phyloP scores from a whole-genome alignment of 768 basidiomycete species.

The Clathrus columnatus region DNA sequence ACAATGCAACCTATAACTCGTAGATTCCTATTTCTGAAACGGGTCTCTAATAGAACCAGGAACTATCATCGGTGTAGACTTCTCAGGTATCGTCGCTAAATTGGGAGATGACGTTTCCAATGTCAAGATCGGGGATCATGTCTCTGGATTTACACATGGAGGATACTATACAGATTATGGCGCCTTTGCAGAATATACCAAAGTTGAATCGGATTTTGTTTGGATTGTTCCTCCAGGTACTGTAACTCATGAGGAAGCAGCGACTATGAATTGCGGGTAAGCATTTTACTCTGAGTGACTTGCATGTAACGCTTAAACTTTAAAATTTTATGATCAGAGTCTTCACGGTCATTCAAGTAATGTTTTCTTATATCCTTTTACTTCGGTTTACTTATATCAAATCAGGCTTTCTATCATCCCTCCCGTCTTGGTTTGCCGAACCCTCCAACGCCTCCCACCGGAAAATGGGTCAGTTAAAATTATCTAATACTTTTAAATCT shows the following conservation, averaged over 20 bases:
- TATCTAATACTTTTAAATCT: background rate
- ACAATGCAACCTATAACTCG: background rate
- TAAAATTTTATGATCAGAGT: no score
- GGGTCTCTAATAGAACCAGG: background rate
- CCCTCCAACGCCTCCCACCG: background rate
- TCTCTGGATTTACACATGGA: slow-evolving; percentile 3
- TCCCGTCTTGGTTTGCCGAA: slow-evolving; percentile 1
- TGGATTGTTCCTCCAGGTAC: slow-evolving; percentile 1
- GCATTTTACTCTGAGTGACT: no score
- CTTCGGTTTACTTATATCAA: background rate
- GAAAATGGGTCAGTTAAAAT: slow-evolving; percentile 7
- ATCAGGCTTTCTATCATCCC: slow-evolving; percentile 7
- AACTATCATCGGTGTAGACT: background rate
- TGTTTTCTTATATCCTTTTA: no score
- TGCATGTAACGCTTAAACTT: no score
- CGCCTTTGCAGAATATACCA: slow-evolving; percentile 3
- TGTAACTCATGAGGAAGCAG: background rate
- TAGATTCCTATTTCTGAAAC: no score
- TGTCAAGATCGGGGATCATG: slow-evolving; percentile 2
- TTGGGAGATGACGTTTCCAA: no score
- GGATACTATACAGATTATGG: background rate
- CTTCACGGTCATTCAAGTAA: slow-evolving; percentile 2
- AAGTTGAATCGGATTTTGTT: slow-evolving; percentile 4
- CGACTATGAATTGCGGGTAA: slow-evolving; percentile 1
- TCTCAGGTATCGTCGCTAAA: slow-evolving; percentile 6